These are phyloP conservation scores for Poa pratensis DNA, from an alignment of 176 grass and related monocot species.

Conservation along the genomic window DNA sequence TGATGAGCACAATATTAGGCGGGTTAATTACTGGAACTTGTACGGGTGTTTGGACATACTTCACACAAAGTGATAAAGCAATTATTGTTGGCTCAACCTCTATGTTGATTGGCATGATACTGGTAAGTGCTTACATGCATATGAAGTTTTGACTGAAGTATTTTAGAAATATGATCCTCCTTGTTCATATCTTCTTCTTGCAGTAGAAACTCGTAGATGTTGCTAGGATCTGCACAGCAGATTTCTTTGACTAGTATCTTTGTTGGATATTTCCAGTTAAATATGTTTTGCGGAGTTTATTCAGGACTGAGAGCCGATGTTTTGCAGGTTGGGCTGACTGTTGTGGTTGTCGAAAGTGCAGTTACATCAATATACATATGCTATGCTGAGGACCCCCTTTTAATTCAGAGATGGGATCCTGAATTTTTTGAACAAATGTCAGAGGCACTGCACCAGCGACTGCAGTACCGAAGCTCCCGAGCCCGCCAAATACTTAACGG, in stretches of 20 bases:
- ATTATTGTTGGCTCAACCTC: slow-evolving; percentile 91
- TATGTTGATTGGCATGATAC: slow-evolving; percentile 95
- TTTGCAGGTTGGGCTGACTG: slow-evolving; percentile 81
- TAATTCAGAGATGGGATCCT: slow-evolving; percentile 95
- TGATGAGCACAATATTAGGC: slow-evolving; percentile 92
- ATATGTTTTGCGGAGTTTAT: not conserved
- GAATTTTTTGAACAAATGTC: slow-evolving; percentile 83
- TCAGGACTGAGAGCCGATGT: slow-evolving; percentile 17
- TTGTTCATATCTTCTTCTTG: not conserved
- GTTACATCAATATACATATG: slow-evolving; percentile 99
- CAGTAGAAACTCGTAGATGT: slow-evolving; percentile 10
- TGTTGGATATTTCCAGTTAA: not conserved
- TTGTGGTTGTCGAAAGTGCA: slow-evolving; percentile 93
- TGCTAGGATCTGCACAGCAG: not conserved
- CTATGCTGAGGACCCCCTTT: slow-evolving; percentile 79
- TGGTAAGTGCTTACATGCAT: slow-evolving; percentile 60
- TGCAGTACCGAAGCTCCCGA: slow-evolving; percentile 85
- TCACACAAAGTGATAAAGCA: slow-evolving; percentile 82
- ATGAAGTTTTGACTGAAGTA: slow-evolving; percentile 2
- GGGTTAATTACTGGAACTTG: slow-evolving; percentile 92
- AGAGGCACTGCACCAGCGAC: slow-evolving; percentile 72
- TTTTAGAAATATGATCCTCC: not conserved
- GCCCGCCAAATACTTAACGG: slow-evolving; percentile 71
- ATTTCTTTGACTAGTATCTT: not conserved
- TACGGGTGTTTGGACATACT: slow-evolving; percentile 87